Base-by-base conservation (phyloP, 805 yeast species). In the Ogataea trehaloabstinens region DNA sequence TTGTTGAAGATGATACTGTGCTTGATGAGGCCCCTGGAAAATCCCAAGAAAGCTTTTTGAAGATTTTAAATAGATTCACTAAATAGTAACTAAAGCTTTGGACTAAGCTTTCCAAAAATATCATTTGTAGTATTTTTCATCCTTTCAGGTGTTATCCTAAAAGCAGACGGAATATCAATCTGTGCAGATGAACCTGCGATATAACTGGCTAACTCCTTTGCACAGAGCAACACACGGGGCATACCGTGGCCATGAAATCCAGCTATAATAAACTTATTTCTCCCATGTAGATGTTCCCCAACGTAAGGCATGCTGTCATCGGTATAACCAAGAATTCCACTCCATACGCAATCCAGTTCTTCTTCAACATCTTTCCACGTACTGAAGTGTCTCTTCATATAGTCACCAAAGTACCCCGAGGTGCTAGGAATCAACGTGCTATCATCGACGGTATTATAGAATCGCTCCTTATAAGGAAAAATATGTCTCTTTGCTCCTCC, bases 21-120 rank as follows among this genome's bases (percentile, higher is more conserved):
- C 85, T 76, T 25, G 79, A 73, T 4, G 71, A 67, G 1, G 42
- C n/a, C n/a, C n/a, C n/a, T n/a, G n/a, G n/a, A n/a, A n/a, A n/a
- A n/a, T n/a, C n/a, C n/a, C n/a, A n/a, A n/a, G n/a, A n/a, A n/a
- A n/a, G n/a, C n/a, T n/a, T n/a, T n/a, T n/a, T n/a, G n/a, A n/a
- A n/a, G n/a, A n/a, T n/a, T n/a, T n/a, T n/a, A n/a, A n/a, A n/a
- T n/a, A n/a, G n/a, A n/a, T n/a, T n/a, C n/a, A n/a, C n/a, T n/a
- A n/a, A n/a, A n/a, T n/a, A n/a, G n/a, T n/a, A n/a, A n/a, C n/a
- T n/a, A n/a, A n/a, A n/a, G n/a, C n/a, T n/a, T n/a, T n/a, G n/a
- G n/a, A n/a, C 51, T 48, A 4, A 48, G 11, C 7, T 41, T 44
- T 16, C 35, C 28, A 13, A 46, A 22, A 36, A 46, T 44, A 12